Conservation (phyloP, 768 basidiomycete genomes). For the Lactarius vividus region DNA sequence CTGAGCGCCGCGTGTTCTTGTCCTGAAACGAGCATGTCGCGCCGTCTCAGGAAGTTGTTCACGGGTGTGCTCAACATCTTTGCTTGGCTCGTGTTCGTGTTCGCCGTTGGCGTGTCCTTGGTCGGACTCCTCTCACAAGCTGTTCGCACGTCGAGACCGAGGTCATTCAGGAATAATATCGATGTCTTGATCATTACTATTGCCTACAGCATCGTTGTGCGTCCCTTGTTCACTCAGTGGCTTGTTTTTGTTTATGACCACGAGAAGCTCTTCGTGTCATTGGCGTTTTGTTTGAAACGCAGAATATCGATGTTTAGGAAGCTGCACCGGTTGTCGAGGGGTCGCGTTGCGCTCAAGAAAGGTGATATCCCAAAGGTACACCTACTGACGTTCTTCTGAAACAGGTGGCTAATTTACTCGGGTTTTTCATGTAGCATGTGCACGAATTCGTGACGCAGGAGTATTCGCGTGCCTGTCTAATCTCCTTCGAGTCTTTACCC, state of each 20-base stretch:
- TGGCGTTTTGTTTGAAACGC: conserved; percentile 65
- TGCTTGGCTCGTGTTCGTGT: conserved; percentile 33
- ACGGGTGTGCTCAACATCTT: conserved; percentile 35
- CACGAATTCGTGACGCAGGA: conserved; percentile 69
- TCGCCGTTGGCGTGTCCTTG: conserved; percentile 60
- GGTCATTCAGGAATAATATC: conserved; percentile 59
- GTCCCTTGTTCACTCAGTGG: conserved; percentile 29
- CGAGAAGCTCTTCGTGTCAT: conserved; percentile 49
- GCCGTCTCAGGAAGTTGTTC: conserved; percentile 16
- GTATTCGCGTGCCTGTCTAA: conserved; percentile 69
- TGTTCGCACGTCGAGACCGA: conserved; percentile 56
- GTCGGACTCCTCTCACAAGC: conserved; percentile 68
- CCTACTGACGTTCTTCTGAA: too few relatives aligned
- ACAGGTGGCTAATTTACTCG: too few relatives aligned
- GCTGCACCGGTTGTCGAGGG: conserved; percentile 66
- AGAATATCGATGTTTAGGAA: conserved; percentile 62
- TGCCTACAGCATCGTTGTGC: conserved; percentile 68
- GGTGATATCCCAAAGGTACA: conserved; percentile 57
- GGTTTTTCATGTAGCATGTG: conserved; percentile 51
- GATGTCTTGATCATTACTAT: conserved; percentile 66
- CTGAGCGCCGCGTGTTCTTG: conserved; percentile 2
- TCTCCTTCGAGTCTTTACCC: conserved; percentile 69
- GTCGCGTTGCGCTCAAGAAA: conserved; percentile 48
- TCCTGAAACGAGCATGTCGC: conserved; percentile 11
- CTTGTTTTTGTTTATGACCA: not conserved